Conservation (phyloP, 2,329 filamentous ascomycete species). For the Fusarium gaditjirri region DNA sequence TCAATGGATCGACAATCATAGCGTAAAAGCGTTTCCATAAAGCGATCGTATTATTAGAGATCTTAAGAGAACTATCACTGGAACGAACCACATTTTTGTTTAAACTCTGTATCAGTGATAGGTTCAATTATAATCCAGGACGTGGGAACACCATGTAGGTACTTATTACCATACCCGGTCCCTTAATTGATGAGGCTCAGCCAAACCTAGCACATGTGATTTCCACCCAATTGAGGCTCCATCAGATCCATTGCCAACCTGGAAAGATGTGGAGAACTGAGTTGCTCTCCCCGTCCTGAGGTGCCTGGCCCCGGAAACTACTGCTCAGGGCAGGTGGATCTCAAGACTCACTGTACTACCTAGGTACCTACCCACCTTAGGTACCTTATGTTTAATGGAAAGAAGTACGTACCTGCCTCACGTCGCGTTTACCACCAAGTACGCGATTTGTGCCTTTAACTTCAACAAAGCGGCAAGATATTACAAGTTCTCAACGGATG, state of each 20-base stretch:
- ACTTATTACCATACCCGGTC: not conserved
- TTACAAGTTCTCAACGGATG: not conserved
- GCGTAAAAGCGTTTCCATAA: constrained; percentile 33
- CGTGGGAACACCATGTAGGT: not conserved
- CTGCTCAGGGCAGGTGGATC: not conserved
- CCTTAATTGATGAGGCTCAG: not conserved
- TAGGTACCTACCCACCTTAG: too few species aligned
- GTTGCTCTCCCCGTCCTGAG: not conserved
- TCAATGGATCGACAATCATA: constrained; percentile 20
- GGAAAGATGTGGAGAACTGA: not conserved
- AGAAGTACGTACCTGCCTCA: constrained; percentile 17
- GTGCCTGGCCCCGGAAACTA: not conserved
- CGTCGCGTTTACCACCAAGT: not conserved
- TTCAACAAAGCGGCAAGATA: not conserved
- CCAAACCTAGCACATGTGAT: too few species aligned
- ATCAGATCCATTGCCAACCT: not conserved
- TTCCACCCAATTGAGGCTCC: not conserved
- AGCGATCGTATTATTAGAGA: constrained; percentile 21
- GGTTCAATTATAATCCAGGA: not conserved
- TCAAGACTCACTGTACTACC: not conserved
- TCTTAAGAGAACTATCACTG: not conserved
- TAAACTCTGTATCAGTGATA: not conserved
- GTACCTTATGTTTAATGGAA: not conserved
- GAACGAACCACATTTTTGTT: not conserved
- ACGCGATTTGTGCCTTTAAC: not conserved